These are phyloP conservation scores for Capniomyces stellatus DNA, from an alignment of 371 early-diverging fungal genomes.

Conservation along the genomic window DNA sequence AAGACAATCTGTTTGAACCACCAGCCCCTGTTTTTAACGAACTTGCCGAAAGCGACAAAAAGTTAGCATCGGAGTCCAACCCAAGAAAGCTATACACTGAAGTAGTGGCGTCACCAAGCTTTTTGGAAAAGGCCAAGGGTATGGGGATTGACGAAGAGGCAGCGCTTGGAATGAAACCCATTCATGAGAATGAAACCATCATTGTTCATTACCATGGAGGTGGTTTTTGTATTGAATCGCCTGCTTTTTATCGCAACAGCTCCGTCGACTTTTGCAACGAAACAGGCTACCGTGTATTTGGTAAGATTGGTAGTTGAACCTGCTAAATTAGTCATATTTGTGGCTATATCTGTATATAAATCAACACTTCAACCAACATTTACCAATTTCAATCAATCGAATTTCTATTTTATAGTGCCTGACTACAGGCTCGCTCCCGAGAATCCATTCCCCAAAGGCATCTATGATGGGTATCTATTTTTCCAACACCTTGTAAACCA, in stretches of 20 bases:
- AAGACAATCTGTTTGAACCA: neutral
- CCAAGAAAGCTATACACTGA: slow-evolving; percentile 2
- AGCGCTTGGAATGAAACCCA: slow-evolving; percentile 1
- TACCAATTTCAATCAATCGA: neutral
- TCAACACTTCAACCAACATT: neutral
- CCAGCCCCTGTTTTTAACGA: neutral
- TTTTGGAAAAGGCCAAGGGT: neutral
- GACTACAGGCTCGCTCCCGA: slow-evolving; percentile 65
- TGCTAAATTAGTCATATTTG: slow-evolving; percentile 1
- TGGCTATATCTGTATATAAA: too few relatives aligned
- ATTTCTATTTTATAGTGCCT: slow-evolving; percentile 20
- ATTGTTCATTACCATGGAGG: slow-evolving; percentile 50
- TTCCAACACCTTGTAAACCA: slow-evolving; percentile 45
- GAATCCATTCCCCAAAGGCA: slow-evolving; percentile 53
- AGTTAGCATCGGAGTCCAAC: neutral
- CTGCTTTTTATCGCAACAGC: slow-evolving; percentile 17
- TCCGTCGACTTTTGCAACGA: slow-evolving; percentile 13
- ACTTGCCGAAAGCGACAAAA: neutral
- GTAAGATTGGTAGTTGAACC: neutral
- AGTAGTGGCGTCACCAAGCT: neutral
- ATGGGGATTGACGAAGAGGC: neutral
- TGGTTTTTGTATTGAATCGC: slow-evolving; percentile 34
- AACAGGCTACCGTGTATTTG: slow-evolving; percentile 4
- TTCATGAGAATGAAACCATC: slow-evolving; percentile 8
- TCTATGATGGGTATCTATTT: slow-evolving; percentile 60